A percentile compares a stretch with the other conserved stretches of the same genome.
Conservation (phyloP, 148 eudicot species). For the Tetragonia tetragonoides region DNA sequence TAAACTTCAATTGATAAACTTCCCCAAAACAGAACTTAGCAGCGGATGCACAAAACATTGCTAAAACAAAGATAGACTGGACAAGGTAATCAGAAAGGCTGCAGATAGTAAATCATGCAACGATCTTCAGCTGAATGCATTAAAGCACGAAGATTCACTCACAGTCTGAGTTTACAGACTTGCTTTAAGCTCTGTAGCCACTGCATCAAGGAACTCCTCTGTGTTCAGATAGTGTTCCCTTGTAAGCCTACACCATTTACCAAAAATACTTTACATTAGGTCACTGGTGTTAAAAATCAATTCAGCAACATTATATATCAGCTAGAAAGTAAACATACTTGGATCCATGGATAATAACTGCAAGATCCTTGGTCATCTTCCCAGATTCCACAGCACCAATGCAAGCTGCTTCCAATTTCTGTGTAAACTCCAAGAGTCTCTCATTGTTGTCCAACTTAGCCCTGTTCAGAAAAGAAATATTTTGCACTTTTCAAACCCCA, state of each 20-base stretch:
- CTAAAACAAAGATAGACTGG: neutral
- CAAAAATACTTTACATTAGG: slow-evolving; percentile 1
- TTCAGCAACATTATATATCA: neutral
- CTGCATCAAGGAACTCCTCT: slow-evolving; percentile 89
- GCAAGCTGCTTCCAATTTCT: slow-evolving; percentile 89
- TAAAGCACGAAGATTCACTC: slow-evolving; percentile 18
- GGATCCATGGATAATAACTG: slow-evolving; percentile 77
- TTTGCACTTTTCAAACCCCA: neutral
- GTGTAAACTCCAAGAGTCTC: slow-evolving; percentile 66
- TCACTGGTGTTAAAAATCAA: neutral
- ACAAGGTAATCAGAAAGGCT: neutral
- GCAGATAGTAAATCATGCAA: neutral
- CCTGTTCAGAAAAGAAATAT: slow-evolving; percentile 32
- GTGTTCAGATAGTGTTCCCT: slow-evolving; percentile 74
- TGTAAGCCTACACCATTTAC: slow-evolving; percentile 39
- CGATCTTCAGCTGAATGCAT: neutral
- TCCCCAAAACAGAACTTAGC: neutral
- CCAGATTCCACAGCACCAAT: slow-evolving; percentile 81
- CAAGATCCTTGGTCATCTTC: slow-evolving; percentile 99
- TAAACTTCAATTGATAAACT: neutral
- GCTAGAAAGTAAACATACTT: slow-evolving; percentile 41
- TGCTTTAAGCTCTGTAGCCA: slow-evolving; percentile 76
- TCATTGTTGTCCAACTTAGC: slow-evolving; percentile 75
- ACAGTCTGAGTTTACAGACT: slow-evolving; percentile 41
- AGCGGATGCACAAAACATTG: neutral